Conservation (phyloP, 163 green algal genomes). For the Chlamydomonas reinhardtii region DNA sequence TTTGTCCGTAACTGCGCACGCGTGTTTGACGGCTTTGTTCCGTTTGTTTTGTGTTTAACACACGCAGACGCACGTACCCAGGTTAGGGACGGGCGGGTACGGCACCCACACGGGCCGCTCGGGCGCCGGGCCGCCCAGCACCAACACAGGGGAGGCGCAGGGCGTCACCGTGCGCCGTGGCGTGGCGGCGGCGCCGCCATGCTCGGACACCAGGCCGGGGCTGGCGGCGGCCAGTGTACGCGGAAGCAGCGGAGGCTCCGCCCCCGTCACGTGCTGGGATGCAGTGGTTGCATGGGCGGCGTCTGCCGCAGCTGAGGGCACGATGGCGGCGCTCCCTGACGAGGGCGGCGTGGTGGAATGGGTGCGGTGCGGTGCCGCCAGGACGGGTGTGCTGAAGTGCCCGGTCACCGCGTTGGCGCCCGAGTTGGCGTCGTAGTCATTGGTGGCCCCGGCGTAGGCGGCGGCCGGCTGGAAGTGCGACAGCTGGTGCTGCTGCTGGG, state of each 20-base stretch:
- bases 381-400: neutral
- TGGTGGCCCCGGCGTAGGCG: too few species aligned
- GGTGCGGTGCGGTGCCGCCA: neutral
- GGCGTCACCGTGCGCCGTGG: neutral
- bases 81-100: neutral
- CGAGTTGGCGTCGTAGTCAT: neutral
- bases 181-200: neutral
- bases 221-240: too few species aligned
- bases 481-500: too few species aligned
- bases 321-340: neutral
- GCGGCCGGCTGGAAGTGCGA: too few species aligned
- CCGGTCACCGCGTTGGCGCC: neutral
- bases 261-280: too few species aligned
- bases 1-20: too few species aligned
- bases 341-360: neutral
- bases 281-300: neutral
- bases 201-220: too few species aligned
- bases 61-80: neutral
- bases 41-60: too few species aligned
- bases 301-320: neutral
- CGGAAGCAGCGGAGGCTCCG: neutral
- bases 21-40: too few species aligned
- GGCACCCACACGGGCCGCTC: constrained; percentile 32
- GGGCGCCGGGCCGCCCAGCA: neutral
- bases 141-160: neutral